Evolutionary conservation across 768 basidiomycete genomes (phyloP).

Genomic region (Leucocoprinus birnbaumii): DNA sequence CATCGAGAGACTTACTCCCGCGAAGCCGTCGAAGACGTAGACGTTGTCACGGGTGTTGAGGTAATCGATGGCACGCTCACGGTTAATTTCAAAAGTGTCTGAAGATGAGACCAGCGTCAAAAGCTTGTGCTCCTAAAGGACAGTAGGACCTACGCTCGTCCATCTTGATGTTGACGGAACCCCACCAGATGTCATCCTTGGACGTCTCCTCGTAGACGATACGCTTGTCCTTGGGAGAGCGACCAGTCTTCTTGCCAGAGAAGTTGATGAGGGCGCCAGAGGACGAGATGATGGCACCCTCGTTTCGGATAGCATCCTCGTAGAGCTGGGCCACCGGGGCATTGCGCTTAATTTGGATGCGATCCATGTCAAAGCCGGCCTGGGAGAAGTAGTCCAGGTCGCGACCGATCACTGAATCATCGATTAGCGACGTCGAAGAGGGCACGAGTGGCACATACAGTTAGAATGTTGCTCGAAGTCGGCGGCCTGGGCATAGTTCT

Average conservation of each 20-base stretch:
- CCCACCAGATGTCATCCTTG: constrained; percentile 99
- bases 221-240: constrained; percentile 98
- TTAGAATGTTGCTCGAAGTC: constrained; percentile 61
- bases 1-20: constrained; percentile 55
- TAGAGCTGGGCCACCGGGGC: constrained; percentile 88
- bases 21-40: constrained; percentile 95
- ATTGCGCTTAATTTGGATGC: constrained; percentile 94
- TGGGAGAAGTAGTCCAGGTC: constrained; percentile 98
- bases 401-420: constrained; percentile 73
- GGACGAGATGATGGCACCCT: constrained; percentile 96
- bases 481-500: constrained; percentile 73
- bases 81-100: constrained; percentile 99
- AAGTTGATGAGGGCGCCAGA: constrained; percentile 99
- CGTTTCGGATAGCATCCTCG: constrained; percentile 97
- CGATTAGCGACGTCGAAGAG: constrained; percentile 10
- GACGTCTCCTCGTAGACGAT: constrained; percentile 97
- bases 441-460: constrained; percentile 38
- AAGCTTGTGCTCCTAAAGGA: constrained; percentile 1
- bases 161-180: constrained; percentile 98
- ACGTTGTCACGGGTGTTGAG: constrained; percentile 98
- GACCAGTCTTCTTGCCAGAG: constrained; percentile 98
- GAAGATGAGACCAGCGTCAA: constrained; percentile 9
- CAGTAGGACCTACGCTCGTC: constrained; percentile 70
- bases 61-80: constrained; percentile 98
- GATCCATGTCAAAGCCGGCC: constrained; percentile 98